Conservation (phyloP, 768 basidiomycete species). For the Tricholoma terreum region DNA sequence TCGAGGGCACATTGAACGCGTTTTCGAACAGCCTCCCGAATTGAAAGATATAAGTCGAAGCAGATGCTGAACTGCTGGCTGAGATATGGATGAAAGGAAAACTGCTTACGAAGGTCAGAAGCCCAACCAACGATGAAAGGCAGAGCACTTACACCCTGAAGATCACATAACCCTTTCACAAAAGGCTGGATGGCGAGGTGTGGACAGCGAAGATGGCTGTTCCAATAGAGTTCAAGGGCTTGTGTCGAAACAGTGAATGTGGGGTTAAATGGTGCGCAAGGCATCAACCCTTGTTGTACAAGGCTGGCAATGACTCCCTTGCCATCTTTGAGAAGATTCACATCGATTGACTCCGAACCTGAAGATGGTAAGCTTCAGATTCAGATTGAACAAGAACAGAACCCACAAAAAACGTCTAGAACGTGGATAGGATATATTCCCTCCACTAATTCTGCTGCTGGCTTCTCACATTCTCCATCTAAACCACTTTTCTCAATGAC, state of each 20-base stretch:
- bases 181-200: conserved; percentile 25
- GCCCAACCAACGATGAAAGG: too few relatives aligned
- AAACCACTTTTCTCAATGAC: not conserved
- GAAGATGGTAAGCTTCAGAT: not conserved
- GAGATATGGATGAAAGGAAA: conserved; percentile 16
- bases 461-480: not conserved
- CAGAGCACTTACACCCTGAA: conserved; percentile 16
- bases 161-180: conserved; percentile 25
- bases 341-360: not conserved
- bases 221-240: conserved; percentile 21
- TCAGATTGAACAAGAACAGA: not conserved
- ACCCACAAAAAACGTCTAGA: conserved; percentile 6
- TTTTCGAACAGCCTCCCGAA: conserved; percentile 8
- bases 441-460: not conserved
- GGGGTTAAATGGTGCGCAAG: conserved; percentile 19
- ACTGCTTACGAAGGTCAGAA: too few relatives aligned
- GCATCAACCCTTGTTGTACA: conserved; percentile 22
- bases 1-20: conserved; percentile 7
- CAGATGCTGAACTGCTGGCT: conserved; percentile 20
- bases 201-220: conserved; percentile 18
- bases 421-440: not conserved
- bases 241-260: conserved; percentile 16
- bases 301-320: conserved; percentile 10
- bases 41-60: conserved; percentile 23
- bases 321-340: not conserved